A percentile compares a stretch with the other conserved stretches of the same genome.
These are phyloP conservation scores for Fraxinus sp. DNA, from an alignment of 305 asterid genomes.

Conservation along the genomic window DNA sequence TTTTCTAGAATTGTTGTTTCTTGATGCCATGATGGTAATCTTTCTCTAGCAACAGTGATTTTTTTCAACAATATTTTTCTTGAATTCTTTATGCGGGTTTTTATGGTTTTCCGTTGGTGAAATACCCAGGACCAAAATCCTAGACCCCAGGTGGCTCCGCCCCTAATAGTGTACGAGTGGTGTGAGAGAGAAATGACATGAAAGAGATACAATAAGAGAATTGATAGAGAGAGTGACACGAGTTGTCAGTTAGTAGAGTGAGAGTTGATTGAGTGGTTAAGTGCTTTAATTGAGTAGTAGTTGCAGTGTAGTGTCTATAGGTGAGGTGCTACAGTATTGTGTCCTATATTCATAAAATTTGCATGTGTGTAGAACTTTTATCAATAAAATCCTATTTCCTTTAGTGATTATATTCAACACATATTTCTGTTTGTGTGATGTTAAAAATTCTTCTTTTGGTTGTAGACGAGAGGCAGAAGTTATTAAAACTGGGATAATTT, in stretches of 20 bases:
- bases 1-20: neutral
- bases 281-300: neutral
- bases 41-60: neutral
- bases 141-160: no score
- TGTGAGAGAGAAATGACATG: neutral
- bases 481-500: slow-evolving; percentile 16
- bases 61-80: neutral
- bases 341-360: neutral
- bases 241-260: neutral
- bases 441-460: slow-evolving; percentile 16
- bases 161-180: neutral
- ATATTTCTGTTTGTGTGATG: neutral
- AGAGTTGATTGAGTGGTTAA: no score
- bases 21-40: neutral
- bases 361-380: neutral
- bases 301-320: neutral
- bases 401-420: neutral
- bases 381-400: neutral
- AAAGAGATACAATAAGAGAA: neutral
- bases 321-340: neutral
- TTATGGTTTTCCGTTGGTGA: neutral
- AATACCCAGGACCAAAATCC: neutral
- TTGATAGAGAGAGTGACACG: neutral
- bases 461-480: slow-evolving; percentile 30
- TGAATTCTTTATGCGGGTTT: neutral